Evolutionary conservation across 768 basidiomycete species (phyloP), one percentile per base, ranked within the genome.

Genomic region (Sistotremastrum suecicum): DNA sequence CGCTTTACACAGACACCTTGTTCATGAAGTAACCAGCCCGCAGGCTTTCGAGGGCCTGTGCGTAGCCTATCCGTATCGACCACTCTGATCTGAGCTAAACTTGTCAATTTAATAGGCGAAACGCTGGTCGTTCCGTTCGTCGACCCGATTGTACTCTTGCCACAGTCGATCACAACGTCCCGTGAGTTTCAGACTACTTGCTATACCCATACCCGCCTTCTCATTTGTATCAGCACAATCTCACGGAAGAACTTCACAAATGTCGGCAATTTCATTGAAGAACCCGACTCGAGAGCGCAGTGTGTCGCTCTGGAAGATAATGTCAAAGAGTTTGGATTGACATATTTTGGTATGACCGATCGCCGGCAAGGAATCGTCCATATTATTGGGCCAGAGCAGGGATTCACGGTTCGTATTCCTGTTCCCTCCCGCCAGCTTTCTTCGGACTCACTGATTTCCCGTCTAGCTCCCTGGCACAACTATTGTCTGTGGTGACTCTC

Each of bases 11-110:
- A 48, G 47, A 42, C 44, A 43, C 20, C 37, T 47, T 12, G 84
- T 94, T 28, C 88, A 91, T 54, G 89, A 91, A 68, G 89, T 92
- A 44, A 91, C 89, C n/a, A 85, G 80, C 47, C 89, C 89, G 37
- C 89, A 92, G 62, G 89, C 89, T 3, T 89, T 89, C 56, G 86
- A 88, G 63, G 86, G 86, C 57, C 67, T 90, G 76, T 83, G 53
- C 60, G 78, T 66, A 51, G 3, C 12, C 5, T 35, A 43, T 36
- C 8, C 29, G 42, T 29, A 29, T 34, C 31, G 33, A 37, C 46
- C 43, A 31, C 46, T 28, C 33, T 41, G 42, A 35, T 47, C 39
- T 54, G 46, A 12, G 20, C 30, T 44, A 43, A 37, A 32, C 39
- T 54, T 39, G 53, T 56, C 41, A 53, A 45, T 5, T 35, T 34